Conservation (phyloP, 768 basidiomycete genomes). For the Leucosporidium yakuticum region DNA sequence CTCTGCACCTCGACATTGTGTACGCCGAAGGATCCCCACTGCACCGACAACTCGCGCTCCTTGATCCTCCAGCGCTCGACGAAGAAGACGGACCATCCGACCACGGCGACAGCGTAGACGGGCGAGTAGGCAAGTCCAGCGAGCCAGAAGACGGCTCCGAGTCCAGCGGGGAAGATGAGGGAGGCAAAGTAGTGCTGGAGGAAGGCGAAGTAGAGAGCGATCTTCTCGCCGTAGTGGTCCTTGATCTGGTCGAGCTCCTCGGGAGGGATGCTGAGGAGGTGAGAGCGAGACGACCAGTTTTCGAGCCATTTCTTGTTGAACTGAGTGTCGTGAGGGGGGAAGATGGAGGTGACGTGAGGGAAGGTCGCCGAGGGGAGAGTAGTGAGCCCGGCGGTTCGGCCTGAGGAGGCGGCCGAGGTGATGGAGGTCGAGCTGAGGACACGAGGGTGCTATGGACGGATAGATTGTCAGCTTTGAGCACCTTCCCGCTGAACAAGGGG, state of each 20-base stretch:
- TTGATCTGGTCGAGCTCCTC: slow-evolving; percentile 64
- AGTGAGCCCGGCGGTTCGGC: slow-evolving; percentile 21
- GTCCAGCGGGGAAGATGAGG: slow-evolving; percentile 65
- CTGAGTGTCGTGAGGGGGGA: slow-evolving; percentile 73
- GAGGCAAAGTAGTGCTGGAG: slow-evolving; percentile 62
- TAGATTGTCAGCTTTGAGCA: not conserved
- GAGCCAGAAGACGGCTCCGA: slow-evolving; percentile 66
- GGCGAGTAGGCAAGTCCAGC: slow-evolving; percentile 68
- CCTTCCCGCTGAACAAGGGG: no score
- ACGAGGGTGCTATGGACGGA: slow-evolving; percentile 41
- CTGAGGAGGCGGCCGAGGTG: slow-evolving; percentile 53
- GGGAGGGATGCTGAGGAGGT: slow-evolving; percentile 44
- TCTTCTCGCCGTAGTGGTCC: slow-evolving; percentile 73
- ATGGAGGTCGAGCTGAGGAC: slow-evolving; percentile 53
- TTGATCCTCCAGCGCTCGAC: slow-evolving; percentile 88
- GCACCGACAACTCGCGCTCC: slow-evolving; percentile 73
- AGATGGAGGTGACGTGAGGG: slow-evolving; percentile 72
- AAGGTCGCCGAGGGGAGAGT: slow-evolving; percentile 48
- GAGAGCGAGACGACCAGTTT: slow-evolving; percentile 52
- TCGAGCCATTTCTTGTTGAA: slow-evolving; percentile 76
- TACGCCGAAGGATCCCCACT: slow-evolving; percentile 72
- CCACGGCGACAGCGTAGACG: slow-evolving; percentile 65
- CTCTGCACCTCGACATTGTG: slow-evolving; percentile 62
- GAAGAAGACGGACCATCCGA: slow-evolving; percentile 78
- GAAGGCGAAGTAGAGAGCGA: slow-evolving; percentile 57